These are phyloP conservation scores for Magnolia kwangsiensis DNA, from an alignment of 164 flowering plant species.

Conservation along the genomic window DNA sequence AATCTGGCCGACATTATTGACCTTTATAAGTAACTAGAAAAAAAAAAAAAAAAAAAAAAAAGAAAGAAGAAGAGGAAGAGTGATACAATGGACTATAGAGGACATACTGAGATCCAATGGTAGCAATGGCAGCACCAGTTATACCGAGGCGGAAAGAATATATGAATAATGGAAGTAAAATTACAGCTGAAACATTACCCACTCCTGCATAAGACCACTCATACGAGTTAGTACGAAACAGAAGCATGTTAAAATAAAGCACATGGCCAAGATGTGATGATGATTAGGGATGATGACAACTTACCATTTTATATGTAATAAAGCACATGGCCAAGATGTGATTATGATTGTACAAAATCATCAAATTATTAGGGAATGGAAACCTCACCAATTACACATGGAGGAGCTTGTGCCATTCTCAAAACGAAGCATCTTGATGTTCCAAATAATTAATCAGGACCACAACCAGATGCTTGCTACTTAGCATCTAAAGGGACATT, in stretches of 20 bases:
- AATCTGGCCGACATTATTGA: background rate
- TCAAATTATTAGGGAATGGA: background rate
- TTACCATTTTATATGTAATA: background rate
- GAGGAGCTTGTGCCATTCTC: background rate
- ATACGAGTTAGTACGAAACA: conserved; percentile 4
- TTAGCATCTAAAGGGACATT: background rate
- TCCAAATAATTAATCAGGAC: background rate
- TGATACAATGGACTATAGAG: background rate
- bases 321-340: background rate
- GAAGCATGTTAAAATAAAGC: background rate
- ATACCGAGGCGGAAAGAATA: conserved; percentile 60
- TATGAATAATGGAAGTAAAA: conserved; percentile 74
- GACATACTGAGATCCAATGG: conserved; percentile 87
- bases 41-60: background rate
- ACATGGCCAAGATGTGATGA: background rate
- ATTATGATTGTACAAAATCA: background rate
- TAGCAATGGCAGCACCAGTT: conserved; percentile 87
- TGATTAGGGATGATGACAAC: background rate
- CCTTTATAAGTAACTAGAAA: background rate
- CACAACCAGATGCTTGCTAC: background rate
- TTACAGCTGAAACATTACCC: conserved; percentile 66
- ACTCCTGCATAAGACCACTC: conserved; percentile 41
- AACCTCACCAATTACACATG: background rate
- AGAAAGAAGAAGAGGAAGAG: background rate
- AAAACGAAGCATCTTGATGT: background rate